These are phyloP conservation scores for Stephania japonica DNA, from an alignment of 164 flowering plant genomes.

Conservation along the genomic window DNA sequence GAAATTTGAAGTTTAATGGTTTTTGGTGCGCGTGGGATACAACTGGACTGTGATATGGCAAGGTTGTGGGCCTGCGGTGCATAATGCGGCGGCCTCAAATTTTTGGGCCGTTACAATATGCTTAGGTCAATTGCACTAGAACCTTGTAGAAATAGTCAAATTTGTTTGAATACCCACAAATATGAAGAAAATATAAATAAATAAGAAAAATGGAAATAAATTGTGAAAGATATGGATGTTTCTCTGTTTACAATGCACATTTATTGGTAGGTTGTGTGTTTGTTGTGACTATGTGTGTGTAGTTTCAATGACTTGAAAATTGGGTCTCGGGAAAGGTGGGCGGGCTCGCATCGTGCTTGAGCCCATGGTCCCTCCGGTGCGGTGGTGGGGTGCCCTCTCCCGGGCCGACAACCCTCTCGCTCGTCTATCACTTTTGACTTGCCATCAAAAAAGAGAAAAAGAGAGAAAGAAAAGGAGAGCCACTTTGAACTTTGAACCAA, in stretches of 20 bases:
- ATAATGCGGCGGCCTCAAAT: too few species aligned
- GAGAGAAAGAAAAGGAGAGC: not conserved
- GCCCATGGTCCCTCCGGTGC: not conserved
- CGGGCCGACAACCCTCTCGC: not conserved
- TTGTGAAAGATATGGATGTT: not conserved
- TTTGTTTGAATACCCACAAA: too few species aligned
- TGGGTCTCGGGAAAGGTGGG: slow-evolving; percentile 2
- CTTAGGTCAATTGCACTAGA: too few species aligned
- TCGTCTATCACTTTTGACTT: too few species aligned
- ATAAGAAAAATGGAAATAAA: not conserved
- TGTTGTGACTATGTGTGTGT: too few species aligned
- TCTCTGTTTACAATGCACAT: not conserved
- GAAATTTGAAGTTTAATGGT: too few species aligned
- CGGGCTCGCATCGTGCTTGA: not conserved
- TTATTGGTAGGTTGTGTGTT: not conserved
- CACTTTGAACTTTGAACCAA: not conserved
- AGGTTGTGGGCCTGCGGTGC: too few species aligned
- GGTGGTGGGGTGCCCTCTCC: not conserved
- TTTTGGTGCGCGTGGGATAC: too few species aligned
- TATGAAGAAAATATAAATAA: too few species aligned
- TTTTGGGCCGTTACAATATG: too few species aligned
- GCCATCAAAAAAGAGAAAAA: not conserved
- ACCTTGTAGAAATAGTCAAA: too few species aligned
- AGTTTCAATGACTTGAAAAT: not conserved
- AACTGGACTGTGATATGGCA: too few species aligned